These are phyloP conservation scores for Abrus precatorius DNA, from an alignment of 306 rosid species.

Conservation along the genomic window DNA sequence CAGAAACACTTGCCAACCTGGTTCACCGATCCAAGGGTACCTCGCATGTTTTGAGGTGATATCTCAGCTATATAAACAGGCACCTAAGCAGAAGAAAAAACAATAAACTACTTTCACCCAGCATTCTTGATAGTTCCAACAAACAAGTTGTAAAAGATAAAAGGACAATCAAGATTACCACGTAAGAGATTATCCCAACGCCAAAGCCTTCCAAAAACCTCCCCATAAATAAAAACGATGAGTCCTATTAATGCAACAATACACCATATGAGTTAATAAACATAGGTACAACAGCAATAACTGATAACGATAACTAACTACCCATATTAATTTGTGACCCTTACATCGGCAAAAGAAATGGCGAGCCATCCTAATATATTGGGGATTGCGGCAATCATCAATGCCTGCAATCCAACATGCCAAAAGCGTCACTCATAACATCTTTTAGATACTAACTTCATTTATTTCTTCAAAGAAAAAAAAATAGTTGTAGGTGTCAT, in stretches of 20 bases:
- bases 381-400: conserved; percentile 73
- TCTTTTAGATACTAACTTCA: too few species aligned
- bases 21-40: conserved; percentile 84
- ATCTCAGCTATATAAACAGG: conserved; percentile 95
- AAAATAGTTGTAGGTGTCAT: too few species aligned
- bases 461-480: too few species aligned
- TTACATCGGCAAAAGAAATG: conserved; percentile 74
- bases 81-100: conserved; percentile 58
- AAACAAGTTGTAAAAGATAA: neutral
- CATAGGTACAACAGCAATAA: too few species aligned
- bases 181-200: conserved; percentile 91
- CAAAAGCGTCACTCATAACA: neutral
- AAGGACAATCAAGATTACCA: conserved; percentile 57
- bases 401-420: neutral
- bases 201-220: conserved; percentile 93
- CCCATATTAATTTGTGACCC: neutral
- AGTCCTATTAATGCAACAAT: conserved; percentile 58
- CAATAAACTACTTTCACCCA: conserved; percentile 32
- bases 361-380: conserved; percentile 82
- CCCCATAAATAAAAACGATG: conserved; percentile 84
- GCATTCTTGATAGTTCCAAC: conserved; percentile 26
- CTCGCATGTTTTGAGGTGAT: conserved; percentile 86
- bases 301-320: neutral
- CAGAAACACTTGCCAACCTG: conserved; percentile 60
- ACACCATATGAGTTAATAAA: neutral